These are phyloP conservation scores for Saccharomycopsis sp. DNA, from an alignment of 805 yeast genomes.

Conservation along the genomic window DNA sequence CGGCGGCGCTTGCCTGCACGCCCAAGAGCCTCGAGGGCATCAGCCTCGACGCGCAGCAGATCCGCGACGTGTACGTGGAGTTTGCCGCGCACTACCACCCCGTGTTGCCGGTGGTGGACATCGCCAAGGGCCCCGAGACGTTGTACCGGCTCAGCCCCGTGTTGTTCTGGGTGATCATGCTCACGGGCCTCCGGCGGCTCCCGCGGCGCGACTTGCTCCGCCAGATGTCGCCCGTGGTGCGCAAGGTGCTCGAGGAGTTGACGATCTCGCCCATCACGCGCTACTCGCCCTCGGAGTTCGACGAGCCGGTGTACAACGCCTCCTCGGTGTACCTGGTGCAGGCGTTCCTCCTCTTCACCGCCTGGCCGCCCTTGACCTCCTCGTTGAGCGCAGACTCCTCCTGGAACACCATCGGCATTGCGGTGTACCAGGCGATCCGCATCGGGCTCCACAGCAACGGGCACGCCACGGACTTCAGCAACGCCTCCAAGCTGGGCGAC, in stretches of 20 bases:
- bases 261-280: conserved; percentile 87
- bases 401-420: conserved; percentile 92
- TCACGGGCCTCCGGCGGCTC: conserved; percentile 70
- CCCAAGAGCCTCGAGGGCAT: conserved; percentile 71
- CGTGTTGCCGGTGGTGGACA: conserved; percentile 81
- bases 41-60: conserved; percentile 51
- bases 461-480: conserved; percentile 45
- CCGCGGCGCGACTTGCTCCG: conserved; percentile 42
- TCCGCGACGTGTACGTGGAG: conserved; percentile 57
- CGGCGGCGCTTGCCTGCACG: conserved; percentile 42
- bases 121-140: conserved; percentile 72
- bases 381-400: conserved; percentile 92
- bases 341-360: conserved; percentile 79
- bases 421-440: conserved; percentile 85
- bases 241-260: conserved; percentile 75
- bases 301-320: conserved; percentile 77
- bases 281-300: conserved; percentile 69
- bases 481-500: conserved; percentile 30
- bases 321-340: conserved; percentile 92
- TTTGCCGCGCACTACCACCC: conserved; percentile 77
- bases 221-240: conserved; percentile 60
- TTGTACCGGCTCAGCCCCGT: conserved; percentile 78
- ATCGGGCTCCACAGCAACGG: conserved; percentile 88
- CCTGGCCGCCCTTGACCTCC: conserved; percentile 96
- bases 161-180: conserved; percentile 88